These are phyloP conservation scores for Rhipidocladum racemiflorum DNA, from an alignment of 176 grass and related monocot genomes.

Conservation along the genomic window DNA sequence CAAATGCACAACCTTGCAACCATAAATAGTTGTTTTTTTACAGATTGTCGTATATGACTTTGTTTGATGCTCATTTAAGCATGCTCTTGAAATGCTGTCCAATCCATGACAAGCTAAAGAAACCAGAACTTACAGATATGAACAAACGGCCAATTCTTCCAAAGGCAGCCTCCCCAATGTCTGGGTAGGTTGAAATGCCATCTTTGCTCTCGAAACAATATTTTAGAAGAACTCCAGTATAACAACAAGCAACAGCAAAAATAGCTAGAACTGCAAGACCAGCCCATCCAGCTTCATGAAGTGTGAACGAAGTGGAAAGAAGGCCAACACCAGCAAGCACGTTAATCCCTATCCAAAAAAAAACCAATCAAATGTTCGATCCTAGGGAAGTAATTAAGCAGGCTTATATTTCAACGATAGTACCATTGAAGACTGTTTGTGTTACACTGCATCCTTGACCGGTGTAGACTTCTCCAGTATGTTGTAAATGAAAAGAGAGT, in stretches of 20 bases:
- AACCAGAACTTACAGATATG: slow-evolving; percentile 60
- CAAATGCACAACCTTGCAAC: background rate
- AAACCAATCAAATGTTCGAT: background rate
- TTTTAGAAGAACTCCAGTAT: slow-evolving; percentile 81
- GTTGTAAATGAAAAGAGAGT: slow-evolving; percentile 48
- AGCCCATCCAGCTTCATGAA: slow-evolving; percentile 83
- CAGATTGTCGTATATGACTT: background rate
- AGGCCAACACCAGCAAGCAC: slow-evolving; percentile 83
- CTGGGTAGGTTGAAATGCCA: slow-evolving; percentile 82
- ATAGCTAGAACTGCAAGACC: slow-evolving; percentile 57
- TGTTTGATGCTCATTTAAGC: background rate
- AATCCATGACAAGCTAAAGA: slow-evolving; percentile 4
- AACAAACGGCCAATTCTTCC: slow-evolving; percentile 76
- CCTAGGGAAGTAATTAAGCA: background rate
- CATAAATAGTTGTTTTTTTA: background rate
- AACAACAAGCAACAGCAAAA: slow-evolving; percentile 69
- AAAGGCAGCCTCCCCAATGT: slow-evolving; percentile 96
- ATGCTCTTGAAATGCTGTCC: background rate
- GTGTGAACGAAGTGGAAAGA: slow-evolving; percentile 83
- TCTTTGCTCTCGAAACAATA: slow-evolving; percentile 90
- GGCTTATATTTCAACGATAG: background rate
- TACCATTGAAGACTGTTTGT: slow-evolving; percentile 97
- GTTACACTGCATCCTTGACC: slow-evolving; percentile 76
- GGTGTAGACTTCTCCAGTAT: slow-evolving; percentile 55
- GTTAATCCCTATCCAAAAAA: slow-evolving; percentile 58